A percentile compares a stretch with the other conserved stretches of the same genome.
phyloP scores from a whole-genome alignment of 495 filamentous ascomycete species.

The Aspergillus bertholletiae region DNA sequence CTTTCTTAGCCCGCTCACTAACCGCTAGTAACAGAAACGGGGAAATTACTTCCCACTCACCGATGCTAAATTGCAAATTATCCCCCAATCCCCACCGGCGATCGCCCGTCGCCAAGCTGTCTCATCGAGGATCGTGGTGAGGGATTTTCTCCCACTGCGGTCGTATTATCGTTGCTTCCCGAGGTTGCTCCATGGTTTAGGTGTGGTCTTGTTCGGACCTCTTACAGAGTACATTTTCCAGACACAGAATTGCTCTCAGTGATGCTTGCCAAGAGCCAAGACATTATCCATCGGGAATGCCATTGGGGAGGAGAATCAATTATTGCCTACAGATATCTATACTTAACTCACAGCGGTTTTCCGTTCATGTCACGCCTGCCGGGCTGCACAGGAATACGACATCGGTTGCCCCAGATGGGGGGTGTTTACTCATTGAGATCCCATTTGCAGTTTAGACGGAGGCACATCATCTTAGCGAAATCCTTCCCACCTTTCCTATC shows the following conservation, averaged over 20 bases:
- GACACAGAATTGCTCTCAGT: background rate
- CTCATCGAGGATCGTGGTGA: conserved; percentile 29
- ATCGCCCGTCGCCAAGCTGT: conserved; percentile 30
- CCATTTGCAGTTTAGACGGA: conserved; percentile 1
- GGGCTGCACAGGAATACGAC: background rate
- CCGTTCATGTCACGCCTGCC: background rate
- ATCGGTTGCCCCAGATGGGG: conserved; percentile 3
- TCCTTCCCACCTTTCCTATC: background rate
- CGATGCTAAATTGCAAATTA: conserved; percentile 9
- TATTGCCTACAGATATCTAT: background rate
- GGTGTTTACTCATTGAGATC: background rate
- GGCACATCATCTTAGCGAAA: background rate
- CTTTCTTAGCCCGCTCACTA: background rate
- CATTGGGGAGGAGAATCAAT: background rate
- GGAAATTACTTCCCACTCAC: conserved; percentile 5
- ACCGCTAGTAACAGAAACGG: background rate
- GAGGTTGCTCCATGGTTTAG: background rate
- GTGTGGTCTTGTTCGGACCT: background rate
- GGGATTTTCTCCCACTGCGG: conserved; percentile 22
- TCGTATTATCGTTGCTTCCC: conserved; percentile 1
- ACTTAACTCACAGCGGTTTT: too few species aligned
- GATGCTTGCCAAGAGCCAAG: background rate
- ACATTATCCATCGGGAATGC: background rate
- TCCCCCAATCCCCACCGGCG: conserved; percentile 15
- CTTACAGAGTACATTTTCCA: background rate